Evolutionary conservation across 331 rosid genomes (phyloP).

Genomic region (Ulmus americana): DNA sequence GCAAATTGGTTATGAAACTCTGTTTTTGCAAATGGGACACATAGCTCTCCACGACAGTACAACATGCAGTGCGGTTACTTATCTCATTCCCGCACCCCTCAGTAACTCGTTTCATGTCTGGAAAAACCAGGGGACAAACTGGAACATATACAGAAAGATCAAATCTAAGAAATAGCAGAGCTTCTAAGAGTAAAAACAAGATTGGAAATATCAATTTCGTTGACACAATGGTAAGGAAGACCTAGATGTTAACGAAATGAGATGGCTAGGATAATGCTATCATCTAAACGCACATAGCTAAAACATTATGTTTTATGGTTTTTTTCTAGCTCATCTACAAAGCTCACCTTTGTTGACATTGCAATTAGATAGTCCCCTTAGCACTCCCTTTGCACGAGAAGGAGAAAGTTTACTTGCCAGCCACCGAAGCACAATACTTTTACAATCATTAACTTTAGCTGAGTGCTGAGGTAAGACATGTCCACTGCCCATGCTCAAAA

Average conservation of each 20-base stretch:
- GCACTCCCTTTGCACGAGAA: slow-evolving; percentile 64
- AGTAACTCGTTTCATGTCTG: slow-evolving; percentile 56
- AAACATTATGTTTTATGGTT: not conserved
- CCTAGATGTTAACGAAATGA: too few relatives aligned
- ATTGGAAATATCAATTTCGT: too few relatives aligned
- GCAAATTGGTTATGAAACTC: slow-evolving; percentile 88
- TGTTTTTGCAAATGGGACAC: slow-evolving; percentile 93
- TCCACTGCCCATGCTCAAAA: slow-evolving; percentile 44
- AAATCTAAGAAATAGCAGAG: not conserved
- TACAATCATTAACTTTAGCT: slow-evolving; percentile 55
- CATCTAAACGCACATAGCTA: not conserved
- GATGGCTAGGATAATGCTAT: too few relatives aligned
- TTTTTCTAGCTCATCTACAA: too few relatives aligned
- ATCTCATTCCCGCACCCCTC: slow-evolving; percentile 59
- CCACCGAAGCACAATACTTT: slow-evolving; percentile 73
- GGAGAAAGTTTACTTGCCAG: slow-evolving; percentile 78
- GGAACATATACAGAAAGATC: slow-evolving; percentile 17
- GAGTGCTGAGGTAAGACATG: slow-evolving; percentile 52
- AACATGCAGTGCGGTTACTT: slow-evolving; percentile 66
- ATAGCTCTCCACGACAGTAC: slow-evolving; percentile 74
- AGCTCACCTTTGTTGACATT: slow-evolving; percentile 61
- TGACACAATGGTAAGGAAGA: too few relatives aligned
- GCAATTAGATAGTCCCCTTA: slow-evolving; percentile 85
- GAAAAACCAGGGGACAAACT: slow-evolving; percentile 84
- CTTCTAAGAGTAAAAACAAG: too few relatives aligned